Conservation (phyloP, 495 filamentous ascomycete species). For the Tuber umbilicatum region DNA sequence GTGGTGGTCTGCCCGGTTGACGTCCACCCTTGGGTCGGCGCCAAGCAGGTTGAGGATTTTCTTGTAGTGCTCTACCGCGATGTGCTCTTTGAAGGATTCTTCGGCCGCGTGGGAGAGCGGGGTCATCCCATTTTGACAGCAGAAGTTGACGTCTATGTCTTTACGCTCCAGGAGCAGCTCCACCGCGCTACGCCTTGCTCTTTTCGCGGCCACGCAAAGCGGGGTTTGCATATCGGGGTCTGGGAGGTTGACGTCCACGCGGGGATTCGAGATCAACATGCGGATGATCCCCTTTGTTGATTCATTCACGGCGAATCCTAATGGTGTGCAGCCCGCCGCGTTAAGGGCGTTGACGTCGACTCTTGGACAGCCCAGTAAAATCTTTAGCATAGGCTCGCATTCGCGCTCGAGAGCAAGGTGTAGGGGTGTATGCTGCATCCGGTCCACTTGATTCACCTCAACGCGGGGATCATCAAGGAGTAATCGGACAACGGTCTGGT, state of each 20-base stretch:
- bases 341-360: background rate
- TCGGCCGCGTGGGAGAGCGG: background rate
- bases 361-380: background rate
- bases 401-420: background rate
- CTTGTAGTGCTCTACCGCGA: background rate
- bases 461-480: background rate
- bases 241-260: background rate
- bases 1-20: background rate
- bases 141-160: background rate
- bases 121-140: background rate
- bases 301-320: background rate
- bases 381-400: background rate
- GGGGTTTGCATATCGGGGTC: background rate
- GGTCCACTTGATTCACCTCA: background rate
- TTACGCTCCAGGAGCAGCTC: background rate
- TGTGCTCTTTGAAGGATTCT: background rate
- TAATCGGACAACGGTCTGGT: background rate
- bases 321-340: background rate
- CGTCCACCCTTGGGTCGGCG: background rate
- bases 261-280: background rate
- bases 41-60: background rate
- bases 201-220: background rate
- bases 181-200: background rate
- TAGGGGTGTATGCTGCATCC: background rate
- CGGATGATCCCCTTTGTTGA: background rate